Evolutionary conservation across 2,329 filamentous ascomycete species (phyloP), one percentile per base, ranked within the genome.

Genomic region (Penicillium sp.): DNA sequence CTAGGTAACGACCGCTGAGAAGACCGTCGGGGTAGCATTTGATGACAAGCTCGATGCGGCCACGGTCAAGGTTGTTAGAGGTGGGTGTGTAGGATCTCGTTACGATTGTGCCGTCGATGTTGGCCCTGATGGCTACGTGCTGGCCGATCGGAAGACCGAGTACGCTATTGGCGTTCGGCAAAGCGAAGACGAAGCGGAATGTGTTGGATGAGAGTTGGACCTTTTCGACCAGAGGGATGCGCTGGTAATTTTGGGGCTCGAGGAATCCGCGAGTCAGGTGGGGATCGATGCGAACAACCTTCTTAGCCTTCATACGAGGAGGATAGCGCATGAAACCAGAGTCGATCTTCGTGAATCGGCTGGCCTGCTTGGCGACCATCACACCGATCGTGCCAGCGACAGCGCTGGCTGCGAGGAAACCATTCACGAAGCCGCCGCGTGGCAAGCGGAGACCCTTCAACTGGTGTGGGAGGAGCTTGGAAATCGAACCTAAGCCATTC

Each of bases 111-210:
- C 76, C 78, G 42, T 78, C 70, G 9, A 83, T 63, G 1, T 65
- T 67, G 2, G 78, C 79, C 49, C 75, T 75, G 53, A 84, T 79
- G 42, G 79, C 74, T 6, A 84, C 74, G 56, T 84, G 81, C 60
- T 84, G 81, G 6, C 82, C 81, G 8, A 78, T 80, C 0, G 82
- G 82, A 5, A 85, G 72, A 1, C 81, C 81, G 2, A 83, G 72
- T 0, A 81, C 69, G 1, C 74, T 72, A 9, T 64, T 60, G 0
- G 67, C 57, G 0, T 69, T 70, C 1, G 81, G 81, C 1, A 84
- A 71, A 18, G 71, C 66, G 38, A 84, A 83, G 9, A 72, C 67
- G 9, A 81, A 71, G 26, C 73, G 73, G 63, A 75, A 81, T 3
- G 66, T 65, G 34, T 63, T 67, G 1, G 63, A 42, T 2, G 66